Percentiles rank a stretch among this genome's conserved stretches.
Conservation (phyloP, 2,329 filamentous ascomycete species). For the Pestalotiopsis sp. region DNA sequence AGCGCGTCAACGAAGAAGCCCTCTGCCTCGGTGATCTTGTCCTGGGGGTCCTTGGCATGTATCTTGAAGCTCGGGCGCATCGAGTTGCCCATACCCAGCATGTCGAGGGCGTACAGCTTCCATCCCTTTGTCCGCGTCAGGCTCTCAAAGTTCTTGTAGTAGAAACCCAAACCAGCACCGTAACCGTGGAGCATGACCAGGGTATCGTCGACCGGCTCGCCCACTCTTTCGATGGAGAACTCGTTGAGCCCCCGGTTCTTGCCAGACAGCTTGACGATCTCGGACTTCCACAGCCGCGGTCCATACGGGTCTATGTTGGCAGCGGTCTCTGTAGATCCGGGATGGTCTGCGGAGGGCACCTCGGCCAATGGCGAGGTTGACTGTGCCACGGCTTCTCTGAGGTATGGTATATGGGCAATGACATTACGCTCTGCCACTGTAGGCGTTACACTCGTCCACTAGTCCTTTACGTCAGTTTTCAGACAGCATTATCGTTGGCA, state of each 20-base stretch:
- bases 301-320: constrained; percentile 76
- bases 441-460: constrained; percentile 88
- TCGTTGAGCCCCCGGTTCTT: constrained; percentile 90
- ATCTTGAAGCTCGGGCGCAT: constrained; percentile 83
- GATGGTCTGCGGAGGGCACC: constrained; percentile 38
- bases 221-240: constrained; percentile 83
- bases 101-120: constrained; percentile 91
- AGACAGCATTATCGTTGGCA: not conserved
- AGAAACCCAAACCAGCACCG: constrained; percentile 93
- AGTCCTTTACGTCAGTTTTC: constrained; percentile 11
- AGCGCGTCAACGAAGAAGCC: constrained; percentile 95
- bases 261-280: constrained; percentile 81
- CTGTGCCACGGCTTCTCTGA: constrained; percentile 71
- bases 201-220: constrained; percentile 79
- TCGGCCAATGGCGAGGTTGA: constrained; percentile 33
- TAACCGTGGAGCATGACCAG: constrained; percentile 97
- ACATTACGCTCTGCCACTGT: constrained; percentile 86
- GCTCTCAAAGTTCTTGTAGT: constrained; percentile 96
- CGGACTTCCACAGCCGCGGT: constrained; percentile 81
- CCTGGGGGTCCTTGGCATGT: constrained; percentile 76
- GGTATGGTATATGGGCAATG: constrained; percentile 81
- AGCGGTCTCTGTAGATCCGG: constrained; percentile 45
- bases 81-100: constrained; percentile 93
- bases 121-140: constrained; percentile 78
- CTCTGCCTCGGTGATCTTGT: constrained; percentile 86